These are phyloP conservation scores for Inonotus obliquus DNA, from an alignment of 1,284 basidiomycete species.

Conservation along the genomic window DNA sequence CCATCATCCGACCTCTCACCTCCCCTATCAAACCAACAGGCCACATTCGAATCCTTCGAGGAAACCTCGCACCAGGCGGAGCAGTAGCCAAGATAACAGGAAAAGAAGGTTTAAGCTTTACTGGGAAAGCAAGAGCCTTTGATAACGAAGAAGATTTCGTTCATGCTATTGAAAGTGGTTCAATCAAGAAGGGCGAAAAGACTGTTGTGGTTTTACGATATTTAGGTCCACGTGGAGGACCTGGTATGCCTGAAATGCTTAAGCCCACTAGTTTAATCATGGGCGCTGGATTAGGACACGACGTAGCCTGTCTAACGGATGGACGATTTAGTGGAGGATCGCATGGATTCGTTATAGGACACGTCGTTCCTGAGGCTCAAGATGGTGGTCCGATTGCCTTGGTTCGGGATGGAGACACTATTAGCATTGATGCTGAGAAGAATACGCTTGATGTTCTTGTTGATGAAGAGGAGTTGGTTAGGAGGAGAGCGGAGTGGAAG, in stretches of 20 bases:
- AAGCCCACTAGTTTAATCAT: constrained; percentile 88
- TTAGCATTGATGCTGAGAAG: constrained; percentile 79
- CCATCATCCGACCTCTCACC: constrained; percentile 79
- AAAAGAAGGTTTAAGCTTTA: constrained; percentile 85
- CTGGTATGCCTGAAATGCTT: constrained; percentile 94
- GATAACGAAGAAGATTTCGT: constrained; percentile 81
- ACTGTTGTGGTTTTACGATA: constrained; percentile 88
- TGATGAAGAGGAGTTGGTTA: constrained; percentile 64
- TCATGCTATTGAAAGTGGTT: constrained; percentile 74
- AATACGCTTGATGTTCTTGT: constrained; percentile 79
- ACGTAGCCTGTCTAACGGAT: constrained; percentile 90
- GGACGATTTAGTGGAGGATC: constrained; percentile 95
- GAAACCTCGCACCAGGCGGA: constrained; percentile 89
- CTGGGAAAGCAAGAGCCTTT: constrained; percentile 80
- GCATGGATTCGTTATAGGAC: constrained; percentile 88
- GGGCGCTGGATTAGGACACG: constrained; percentile 88
- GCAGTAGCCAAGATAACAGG: constrained; percentile 95
- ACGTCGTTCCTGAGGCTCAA: constrained; percentile 88
- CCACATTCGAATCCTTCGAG: constrained; percentile 79
- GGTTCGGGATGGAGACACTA: constrained; percentile 82
- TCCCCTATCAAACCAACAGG: constrained; percentile 88
- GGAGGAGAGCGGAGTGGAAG: constrained; percentile 64
- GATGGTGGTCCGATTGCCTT: constrained; percentile 90
- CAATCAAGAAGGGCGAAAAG: constrained; percentile 83
- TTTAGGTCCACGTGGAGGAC: constrained; percentile 86